Base-by-base conservation (phyloP, 2,329 filamentous ascomycete genomes). In the Amesomyces nigricolor region DNA sequence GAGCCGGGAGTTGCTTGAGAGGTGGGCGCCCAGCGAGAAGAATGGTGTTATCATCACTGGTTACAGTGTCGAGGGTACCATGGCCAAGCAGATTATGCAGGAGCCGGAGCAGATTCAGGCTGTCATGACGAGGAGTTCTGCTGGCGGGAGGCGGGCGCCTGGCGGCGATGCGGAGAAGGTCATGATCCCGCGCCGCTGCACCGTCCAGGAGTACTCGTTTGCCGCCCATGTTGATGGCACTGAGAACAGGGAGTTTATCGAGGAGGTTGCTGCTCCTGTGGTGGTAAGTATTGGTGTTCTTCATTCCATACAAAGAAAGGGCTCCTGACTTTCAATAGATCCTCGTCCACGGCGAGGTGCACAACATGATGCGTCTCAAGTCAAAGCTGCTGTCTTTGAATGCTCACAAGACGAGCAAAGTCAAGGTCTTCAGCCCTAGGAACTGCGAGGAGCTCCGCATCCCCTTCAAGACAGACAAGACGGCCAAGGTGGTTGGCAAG, bases 31-130 rank as follows among this genome's bases (percentile, higher is more conserved):
- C 0, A 95, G 89, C 71, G 88, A 94, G 60, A 91, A 94, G 70
- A 99, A 99, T 67, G 94, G 92, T n/a, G 90, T 99, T 43, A 88
- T 99, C 64, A 96, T 99, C 71, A 99, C 94, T 0, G 94, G 94
- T 68, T 99, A 99, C 74, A 96, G 91, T 58, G 92, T 99, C 7
- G 94, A 99, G 72, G 94, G 94, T 5, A 99, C 94, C 0, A 97
- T 99, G 92, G 94, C 91, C 3, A 92, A 96, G 71, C 85, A 94
- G 65, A 89, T 99, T 60, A 87, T 97, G 73, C 89, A 92, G 62
- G 94, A 97, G 68, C 94, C 94, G 0, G 91, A 96, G 58, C 86
- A 91, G 65, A 97, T 99, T 56, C 91, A 91, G 57, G 92, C 92
- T 0, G 88, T 97, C 65, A 97, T 96, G 86, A 90, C 86, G 42